phyloP scores from a whole-genome alignment of 2,329 filamentous ascomycete genomes.

The Botrytis galanthina region DNA sequence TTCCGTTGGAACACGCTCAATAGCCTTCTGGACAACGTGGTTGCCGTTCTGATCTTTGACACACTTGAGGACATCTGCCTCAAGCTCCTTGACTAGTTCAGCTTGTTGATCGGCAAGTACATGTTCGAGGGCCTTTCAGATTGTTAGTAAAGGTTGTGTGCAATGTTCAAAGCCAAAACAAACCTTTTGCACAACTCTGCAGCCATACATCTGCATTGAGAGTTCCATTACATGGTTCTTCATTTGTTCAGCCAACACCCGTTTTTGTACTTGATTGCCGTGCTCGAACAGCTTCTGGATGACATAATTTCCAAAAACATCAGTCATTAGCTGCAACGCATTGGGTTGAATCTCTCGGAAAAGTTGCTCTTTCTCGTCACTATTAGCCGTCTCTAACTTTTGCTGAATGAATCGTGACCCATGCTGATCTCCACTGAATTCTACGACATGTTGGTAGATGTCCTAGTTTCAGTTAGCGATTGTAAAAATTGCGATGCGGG shows the following conservation, averaged over 20 bases:
- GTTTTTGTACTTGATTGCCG: constrained; percentile 91
- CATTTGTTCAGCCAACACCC: constrained; percentile 80
- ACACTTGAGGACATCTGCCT: constrained; percentile 70
- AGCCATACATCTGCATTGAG: constrained; percentile 88
- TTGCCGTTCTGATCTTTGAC: constrained; percentile 91
- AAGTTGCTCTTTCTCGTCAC: constrained; percentile 89
- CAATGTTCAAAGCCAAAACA: constrained; percentile 24
- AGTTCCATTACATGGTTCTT: constrained; percentile 76
- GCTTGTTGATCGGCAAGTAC: constrained; percentile 90
- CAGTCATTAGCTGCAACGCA: constrained; percentile 84
- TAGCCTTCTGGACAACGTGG: constrained; percentile 93
- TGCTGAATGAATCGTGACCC: constrained; percentile 94
- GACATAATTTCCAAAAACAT: constrained; percentile 97
- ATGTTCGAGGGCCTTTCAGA: constrained; percentile 74
- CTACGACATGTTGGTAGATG: constrained; percentile 82
- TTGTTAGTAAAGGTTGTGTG: constrained; percentile 24
- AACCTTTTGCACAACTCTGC: constrained; percentile 92
- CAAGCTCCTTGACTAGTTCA: constrained; percentile 77
- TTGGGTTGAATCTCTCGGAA: constrained; percentile 87
- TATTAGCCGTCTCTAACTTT: constrained; percentile 88
- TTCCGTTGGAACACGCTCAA: constrained; percentile 73
- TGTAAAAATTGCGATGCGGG: background rate
- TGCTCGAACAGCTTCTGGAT: constrained; percentile 98
- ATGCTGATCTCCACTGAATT: constrained; percentile 94
- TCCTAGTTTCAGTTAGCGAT: constrained; percentile 50